A percentile compares a stretch with the other conserved stretches of the same genome.
phyloP scores from a whole-genome alignment of 805 yeast genomes.

The Lachancea fermentati region DNA sequence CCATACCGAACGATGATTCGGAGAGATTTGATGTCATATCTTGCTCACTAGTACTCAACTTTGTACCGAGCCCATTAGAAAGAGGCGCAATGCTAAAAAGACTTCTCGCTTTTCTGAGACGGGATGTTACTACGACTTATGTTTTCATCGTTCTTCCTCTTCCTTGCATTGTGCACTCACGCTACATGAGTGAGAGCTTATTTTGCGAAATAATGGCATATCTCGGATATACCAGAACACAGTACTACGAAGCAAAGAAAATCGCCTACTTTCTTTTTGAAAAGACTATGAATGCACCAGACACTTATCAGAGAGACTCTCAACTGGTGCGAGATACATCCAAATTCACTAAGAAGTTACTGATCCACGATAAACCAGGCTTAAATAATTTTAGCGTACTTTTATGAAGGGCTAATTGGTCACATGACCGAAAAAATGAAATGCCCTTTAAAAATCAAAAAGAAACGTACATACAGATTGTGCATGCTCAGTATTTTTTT shows the following conservation, averaged over 20 bases:
- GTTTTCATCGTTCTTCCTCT: conserved; percentile 81
- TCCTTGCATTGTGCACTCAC: conserved; percentile 78
- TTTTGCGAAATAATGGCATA: conserved; percentile 43
- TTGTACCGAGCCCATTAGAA: conserved; percentile 64
- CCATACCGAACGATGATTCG: conserved; percentile 41
- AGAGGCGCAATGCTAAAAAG: conserved; percentile 76
- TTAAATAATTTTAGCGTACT: conserved; percentile 67
- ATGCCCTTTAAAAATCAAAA: not conserved
- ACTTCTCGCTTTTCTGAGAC: conserved; percentile 50
- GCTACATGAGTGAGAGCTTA: conserved; percentile 55
- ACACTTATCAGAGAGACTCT: not conserved
- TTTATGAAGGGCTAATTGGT: not conserved
- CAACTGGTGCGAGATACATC: not conserved
- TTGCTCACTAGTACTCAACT: conserved; percentile 82
- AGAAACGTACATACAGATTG: not conserved
- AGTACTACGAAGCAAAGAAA: conserved; percentile 58
- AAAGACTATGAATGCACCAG: conserved; percentile 14
- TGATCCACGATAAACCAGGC: conserved; percentile 49
- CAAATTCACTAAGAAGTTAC: conserved; percentile 35
- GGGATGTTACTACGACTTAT: conserved; percentile 26
- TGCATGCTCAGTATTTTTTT: not conserved
- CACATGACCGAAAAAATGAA: not conserved
- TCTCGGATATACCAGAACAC: conserved; percentile 52
- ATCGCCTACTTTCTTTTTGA: conserved; percentile 66
- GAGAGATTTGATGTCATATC: conserved; percentile 64